Evolutionary conservation across 352 stramenopile species (phyloP).

Genomic region (Pelagophyceae sp.): DNA sequence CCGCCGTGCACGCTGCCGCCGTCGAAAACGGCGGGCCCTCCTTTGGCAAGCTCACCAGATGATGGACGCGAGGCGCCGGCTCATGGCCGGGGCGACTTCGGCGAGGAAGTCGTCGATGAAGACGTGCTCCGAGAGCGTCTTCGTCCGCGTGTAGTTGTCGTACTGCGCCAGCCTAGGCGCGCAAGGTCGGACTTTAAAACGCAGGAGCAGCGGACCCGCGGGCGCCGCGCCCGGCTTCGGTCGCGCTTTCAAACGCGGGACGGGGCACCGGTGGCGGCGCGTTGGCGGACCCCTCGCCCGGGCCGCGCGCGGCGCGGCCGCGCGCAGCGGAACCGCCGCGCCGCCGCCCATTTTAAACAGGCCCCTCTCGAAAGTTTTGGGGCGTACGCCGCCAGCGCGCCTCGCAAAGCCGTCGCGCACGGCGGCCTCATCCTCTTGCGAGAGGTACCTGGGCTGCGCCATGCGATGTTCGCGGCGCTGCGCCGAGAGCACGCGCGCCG

Average conservation of each 20-base stretch:
- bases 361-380: not conserved
- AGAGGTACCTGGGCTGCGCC: not conserved
- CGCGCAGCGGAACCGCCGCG: too few species aligned
- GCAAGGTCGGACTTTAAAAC: too few species aligned
- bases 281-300: too few species aligned
- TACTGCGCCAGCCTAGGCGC: not conserved
- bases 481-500: too few species aligned
- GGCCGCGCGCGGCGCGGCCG: too few species aligned
- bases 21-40: too few species aligned
- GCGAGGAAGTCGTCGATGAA: constrained; percentile 3
- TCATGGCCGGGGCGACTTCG: not conserved
- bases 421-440: not conserved
- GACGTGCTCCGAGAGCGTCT: not conserved
- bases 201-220: too few species aligned
- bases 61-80: not conserved
- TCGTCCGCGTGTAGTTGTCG: not conserved
- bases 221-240: too few species aligned
- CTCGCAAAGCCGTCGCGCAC: not conserved
- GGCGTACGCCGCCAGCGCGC: not conserved
- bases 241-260: too few species aligned
- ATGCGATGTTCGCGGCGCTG: not conserved
- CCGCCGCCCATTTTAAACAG: not conserved
- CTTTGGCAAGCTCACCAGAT: too few species aligned
- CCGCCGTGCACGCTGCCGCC: too few species aligned
- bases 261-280: too few species aligned